Conservation (phyloP, 306 rosid genomes). For the Pachyrhizus erosus region DNA sequence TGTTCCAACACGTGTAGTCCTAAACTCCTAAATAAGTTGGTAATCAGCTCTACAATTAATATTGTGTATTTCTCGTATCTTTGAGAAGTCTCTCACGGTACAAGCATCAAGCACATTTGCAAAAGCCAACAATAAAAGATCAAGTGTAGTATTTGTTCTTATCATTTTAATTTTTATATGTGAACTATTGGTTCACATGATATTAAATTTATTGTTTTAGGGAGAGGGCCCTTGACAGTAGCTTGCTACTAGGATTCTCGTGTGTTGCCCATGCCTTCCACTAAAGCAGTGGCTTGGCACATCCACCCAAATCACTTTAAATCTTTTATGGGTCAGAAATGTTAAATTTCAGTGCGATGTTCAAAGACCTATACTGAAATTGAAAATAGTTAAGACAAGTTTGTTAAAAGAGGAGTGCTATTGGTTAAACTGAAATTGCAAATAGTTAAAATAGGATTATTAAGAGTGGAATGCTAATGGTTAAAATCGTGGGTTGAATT, state of each 20-base stretch:
- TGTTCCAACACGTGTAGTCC: neutral
- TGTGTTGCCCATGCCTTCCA: constrained; percentile 2
- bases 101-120: neutral
- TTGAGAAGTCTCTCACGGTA: neutral
- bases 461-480: too few species aligned
- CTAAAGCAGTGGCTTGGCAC: neutral
- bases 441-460: too few species aligned
- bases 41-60: neutral
- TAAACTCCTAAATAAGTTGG: neutral
- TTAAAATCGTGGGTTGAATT: neutral
- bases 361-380: neutral
- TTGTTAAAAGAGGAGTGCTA: too few species aligned
- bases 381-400: too few species aligned
- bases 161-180: neutral
- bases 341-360: neutral
- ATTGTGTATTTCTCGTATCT: neutral
- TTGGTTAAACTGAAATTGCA: neutral
- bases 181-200: neutral
- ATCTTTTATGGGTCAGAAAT: neutral
- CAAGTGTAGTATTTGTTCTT: too few species aligned
- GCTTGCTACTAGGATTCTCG: constrained; percentile 13
- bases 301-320: neutral
- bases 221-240: neutral
- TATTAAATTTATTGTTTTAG: neutral
- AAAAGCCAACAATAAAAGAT: neutral